Base-by-base conservation (phyloP, 2,329 filamentous ascomycete genomes). In the Aspergillus alliaceus region DNA sequence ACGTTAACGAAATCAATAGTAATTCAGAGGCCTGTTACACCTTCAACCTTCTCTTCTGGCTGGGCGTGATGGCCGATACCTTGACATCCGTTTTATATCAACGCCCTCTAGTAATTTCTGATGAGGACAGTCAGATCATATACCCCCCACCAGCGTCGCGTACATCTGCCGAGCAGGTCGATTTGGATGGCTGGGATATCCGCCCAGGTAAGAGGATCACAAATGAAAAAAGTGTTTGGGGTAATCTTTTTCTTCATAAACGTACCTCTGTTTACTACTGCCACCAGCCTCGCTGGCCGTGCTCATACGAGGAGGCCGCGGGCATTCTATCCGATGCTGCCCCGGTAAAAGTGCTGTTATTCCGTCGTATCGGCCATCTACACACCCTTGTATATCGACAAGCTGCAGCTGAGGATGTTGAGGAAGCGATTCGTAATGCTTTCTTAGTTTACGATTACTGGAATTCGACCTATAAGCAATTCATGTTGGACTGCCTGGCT, bases 11-110 rank as follows among this genome's bases (percentile, higher is more conserved):
- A n/a, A n/a, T n/a, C n/a, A n/a, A n/a, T n/a, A n/a, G n/a, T n/a
- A 62, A 49, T 24, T 48, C 58, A 1, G 70, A 75, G 18, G 71
- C 80, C 66, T 69, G 71, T 18, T 71, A 77, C 11, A 85, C 84
- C 0, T 73, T 86, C 25, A 76, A 81, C 12, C 69, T 86, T 11
- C 64, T 86, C 2, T 85, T 82, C 63, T 86, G 84, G 84, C 71
- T 86, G 15, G 81, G 80, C 0, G 73, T 85, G 46, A 86, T 86
- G 83, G 82, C 84, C 48, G 83, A 86, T 62, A 85, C 83, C 0
- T 68, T 85, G 8, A 83, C 80, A 0, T 78, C 83, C 0, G 81
- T 82, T 1, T 82, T 86, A 75, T 76, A 80, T 51, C 73, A 77
- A 39, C 35, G 35, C 1, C 35, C 35, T 9, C 8, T 18, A 4